Base-by-base conservation (phyloP, 2,329 filamentous ascomycete genomes). In the Nigrograna mackinnonii region DNA sequence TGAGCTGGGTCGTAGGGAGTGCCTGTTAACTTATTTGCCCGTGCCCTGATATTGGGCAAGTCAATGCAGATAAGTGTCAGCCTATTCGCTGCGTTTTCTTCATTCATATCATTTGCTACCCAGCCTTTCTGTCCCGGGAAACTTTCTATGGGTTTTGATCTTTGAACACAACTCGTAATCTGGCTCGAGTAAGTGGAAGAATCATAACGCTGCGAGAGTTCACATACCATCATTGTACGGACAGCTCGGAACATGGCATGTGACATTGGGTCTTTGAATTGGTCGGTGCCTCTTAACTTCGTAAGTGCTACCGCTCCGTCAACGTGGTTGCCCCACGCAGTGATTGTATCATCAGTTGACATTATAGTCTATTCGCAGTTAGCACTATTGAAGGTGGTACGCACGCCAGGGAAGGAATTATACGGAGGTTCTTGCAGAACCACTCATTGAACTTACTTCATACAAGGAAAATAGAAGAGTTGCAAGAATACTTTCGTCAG, bases 381-480 rank as follows among this genome's bases (percentile, higher is more conserved):
- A 64, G 59, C 41, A n/a, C 31, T 14, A 5, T 28, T 9, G 19
- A n/a, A 3, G 33, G 16, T 11, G 5, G n/a, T 6, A 35, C 22
- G 22, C 35, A 37, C 40, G 31, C 16, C 31, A 21, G 35, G 41
- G 43, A 49, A 49, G 39, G 38, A 47, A 46, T 44, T n/a, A 45
- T 49, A 53, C 46, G 45, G 41, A 44, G 46, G 44, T 40, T 41
- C 41, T 50, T 48, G 49, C 37, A 40, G 43, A 54, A 47, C 47
- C 35, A 45, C 45, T 31, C 28, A 50, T 37, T 34, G 28, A 37
- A 59, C 65, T 53, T 58, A 70, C 68, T 60, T 72, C 69, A 35
- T 71, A 72, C 24, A 72, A 54, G 7, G 67, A 68, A 47, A 71
- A 70, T 41, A 72, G 56, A 32, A 72, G 55, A 12, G 67, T 66